phyloP scores from a whole-genome alignment of 345 rosid genomes.

The Luvunga scandens region DNA sequence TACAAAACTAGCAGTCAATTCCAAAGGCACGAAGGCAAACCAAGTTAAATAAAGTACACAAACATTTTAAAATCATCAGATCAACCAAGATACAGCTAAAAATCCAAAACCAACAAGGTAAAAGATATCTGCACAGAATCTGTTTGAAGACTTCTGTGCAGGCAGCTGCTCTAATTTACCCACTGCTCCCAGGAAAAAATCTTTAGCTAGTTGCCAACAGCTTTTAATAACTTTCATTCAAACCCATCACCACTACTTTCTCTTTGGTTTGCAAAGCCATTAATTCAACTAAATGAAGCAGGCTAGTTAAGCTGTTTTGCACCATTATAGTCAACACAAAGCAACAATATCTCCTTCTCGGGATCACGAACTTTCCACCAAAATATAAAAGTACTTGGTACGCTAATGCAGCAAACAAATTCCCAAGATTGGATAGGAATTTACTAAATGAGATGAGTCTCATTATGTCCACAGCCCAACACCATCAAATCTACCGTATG shows the following conservation, averaged over 20 bases:
- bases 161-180: neutral
- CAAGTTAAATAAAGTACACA: neutral
- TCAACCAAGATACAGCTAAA: neutral
- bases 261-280: neutral
- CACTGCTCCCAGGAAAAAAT: neutral
- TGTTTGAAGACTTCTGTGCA: neutral
- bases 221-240: slow-evolving; percentile 9
- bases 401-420: slow-evolving; percentile 1
- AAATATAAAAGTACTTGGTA: neutral
- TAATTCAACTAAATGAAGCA: neutral
- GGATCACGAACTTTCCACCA: neutral
- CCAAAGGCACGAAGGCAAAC: neutral
- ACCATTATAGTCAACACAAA: neutral
- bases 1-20: neutral
- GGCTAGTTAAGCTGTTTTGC: neutral
- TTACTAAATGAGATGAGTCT: slow-evolving; percentile 6
- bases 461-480: neutral
- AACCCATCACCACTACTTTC: neutral
- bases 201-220: neutral
- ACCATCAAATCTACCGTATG: slow-evolving; percentile 1
- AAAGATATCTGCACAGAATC: neutral
- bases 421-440: neutral
- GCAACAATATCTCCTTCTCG: neutral
- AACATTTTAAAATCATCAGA: slow-evolving; percentile 5
- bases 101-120: neutral